Base-by-base conservation (phyloP, 345 rosid genomes). In the Cardamine chenopodiifolia region DNA sequence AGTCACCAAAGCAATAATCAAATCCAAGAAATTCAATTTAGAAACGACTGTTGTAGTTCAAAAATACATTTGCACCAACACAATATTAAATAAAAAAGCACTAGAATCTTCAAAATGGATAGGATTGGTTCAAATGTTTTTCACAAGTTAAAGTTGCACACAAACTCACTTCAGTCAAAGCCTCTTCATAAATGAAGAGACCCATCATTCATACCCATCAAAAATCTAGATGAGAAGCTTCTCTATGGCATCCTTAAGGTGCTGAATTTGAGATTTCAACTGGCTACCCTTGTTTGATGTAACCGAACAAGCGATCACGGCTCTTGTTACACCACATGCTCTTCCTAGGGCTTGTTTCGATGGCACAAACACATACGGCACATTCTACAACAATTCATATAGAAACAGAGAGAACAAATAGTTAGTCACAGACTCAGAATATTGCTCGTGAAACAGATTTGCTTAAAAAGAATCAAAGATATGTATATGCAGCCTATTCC, bases 311-410 rank as follows among this genome's bases (percentile, higher is more conserved):
- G 98, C 85, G 62, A 94, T 91, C 28, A 91, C 98, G 6, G 95
- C 88, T 79, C 98, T 88, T 37, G 97, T 94, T 25, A 94, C 97
- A 23, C 97, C 98, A 45, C 96, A 91, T 13, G 98, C 97, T 79
- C 98, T 81, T 61, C 96, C 98, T 61, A 91, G 96, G 4, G 96
- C 92, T 85, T 88, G 88, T 69, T 86, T 91, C 57, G 98, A 94
- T 17, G 96, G 95, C 13, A 94, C 98, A 83, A 94, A 94, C 47
- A 94, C 98, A 32, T 91, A 94, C 0, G 97, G 97, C 39, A 94
- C 98, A 66, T 94, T 94, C 98, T 94, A 82, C 82, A 63, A 44
- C 69, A 71, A 66, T 25, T 35, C 55, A 71, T n/a, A 62, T 5
- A 2, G 0, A 20, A 15, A 7, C 4, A 12, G 4, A 23, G 7